Evolutionary conservation across 805 yeast species (phyloP).

Genomic region (Candida schatavii): DNA sequence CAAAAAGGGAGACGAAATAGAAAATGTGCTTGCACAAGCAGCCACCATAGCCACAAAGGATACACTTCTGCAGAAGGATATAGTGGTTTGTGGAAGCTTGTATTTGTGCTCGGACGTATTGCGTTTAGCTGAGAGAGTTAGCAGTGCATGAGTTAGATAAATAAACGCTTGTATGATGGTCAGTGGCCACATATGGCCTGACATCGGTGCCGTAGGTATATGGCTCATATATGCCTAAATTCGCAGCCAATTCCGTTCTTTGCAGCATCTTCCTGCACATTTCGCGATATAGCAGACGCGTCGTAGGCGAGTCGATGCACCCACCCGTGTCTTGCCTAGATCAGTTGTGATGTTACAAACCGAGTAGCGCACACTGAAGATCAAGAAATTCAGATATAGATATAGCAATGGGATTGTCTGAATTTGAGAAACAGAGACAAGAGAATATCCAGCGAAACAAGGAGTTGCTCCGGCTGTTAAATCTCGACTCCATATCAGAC

Average conservation of each 20-base stretch:
- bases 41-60: conserved; percentile 1
- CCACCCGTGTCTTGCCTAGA: too few relatives aligned
- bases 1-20: conserved; percentile 4
- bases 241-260: too few relatives aligned
- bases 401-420: conserved; percentile 37
- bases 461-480: conserved; percentile 67
- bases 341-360: too few relatives aligned
- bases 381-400: too few relatives aligned
- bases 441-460: conserved; percentile 83
- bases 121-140: conserved; percentile 13
- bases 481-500: conserved; percentile 56
- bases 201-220: too few relatives aligned
- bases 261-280: too few relatives aligned
- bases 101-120: conserved; percentile 42
- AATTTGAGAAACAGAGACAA: conserved; percentile 68
- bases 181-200: not conserved
- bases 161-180: not conserved
- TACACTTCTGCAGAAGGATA: conserved; percentile 23
- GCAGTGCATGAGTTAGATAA: conserved; percentile 5
- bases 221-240: too few relatives aligned
- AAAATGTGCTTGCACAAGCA: conserved; percentile 2
- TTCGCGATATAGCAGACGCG: too few relatives aligned
- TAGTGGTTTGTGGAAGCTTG: conserved; percentile 42
- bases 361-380: too few relatives aligned
- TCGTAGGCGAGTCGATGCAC: too few relatives aligned